These are phyloP conservation scores for Lyophyllum semitale DNA, from an alignment of 768 basidiomycete species.

Conservation along the genomic window DNA sequence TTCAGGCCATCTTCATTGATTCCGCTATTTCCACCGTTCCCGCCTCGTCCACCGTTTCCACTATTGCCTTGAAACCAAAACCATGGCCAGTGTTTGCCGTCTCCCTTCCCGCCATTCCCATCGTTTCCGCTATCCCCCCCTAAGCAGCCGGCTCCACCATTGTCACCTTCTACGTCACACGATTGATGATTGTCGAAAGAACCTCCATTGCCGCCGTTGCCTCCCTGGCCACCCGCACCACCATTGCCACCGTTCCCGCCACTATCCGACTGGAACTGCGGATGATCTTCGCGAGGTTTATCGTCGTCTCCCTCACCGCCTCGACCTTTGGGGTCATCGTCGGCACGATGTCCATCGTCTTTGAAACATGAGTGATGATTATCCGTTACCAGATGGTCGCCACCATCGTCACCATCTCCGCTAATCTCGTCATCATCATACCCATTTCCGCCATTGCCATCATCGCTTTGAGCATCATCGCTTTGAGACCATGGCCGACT, in stretches of 20 bases:
- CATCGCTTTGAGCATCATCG: background rate
- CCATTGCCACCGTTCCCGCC: background rate
- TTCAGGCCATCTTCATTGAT: background rate
- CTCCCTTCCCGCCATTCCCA: no score
- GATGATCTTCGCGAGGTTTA: background rate
- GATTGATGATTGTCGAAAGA: background rate
- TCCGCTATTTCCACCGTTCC: background rate
- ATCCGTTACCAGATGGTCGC: no score
- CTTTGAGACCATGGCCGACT: background rate
- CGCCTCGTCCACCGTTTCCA: no score
- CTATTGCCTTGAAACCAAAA: no score
- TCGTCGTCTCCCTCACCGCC: background rate
- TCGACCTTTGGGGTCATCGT: background rate
- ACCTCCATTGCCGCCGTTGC: slow-evolving; percentile 1
- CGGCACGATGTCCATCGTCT: background rate
- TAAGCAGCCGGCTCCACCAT: no score
- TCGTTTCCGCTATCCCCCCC: no score
- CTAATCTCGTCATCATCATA: no score
- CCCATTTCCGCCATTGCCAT: background rate
- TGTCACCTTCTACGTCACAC: no score
- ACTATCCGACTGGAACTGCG: background rate
- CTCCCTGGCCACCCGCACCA: background rate
- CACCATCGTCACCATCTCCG: background rate
- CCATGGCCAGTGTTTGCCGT: no score
- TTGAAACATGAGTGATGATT: background rate